These are phyloP conservation scores for Fusarium cicatricum DNA, from an alignment of 2,329 filamentous ascomycete genomes.

Conservation along the genomic window DNA sequence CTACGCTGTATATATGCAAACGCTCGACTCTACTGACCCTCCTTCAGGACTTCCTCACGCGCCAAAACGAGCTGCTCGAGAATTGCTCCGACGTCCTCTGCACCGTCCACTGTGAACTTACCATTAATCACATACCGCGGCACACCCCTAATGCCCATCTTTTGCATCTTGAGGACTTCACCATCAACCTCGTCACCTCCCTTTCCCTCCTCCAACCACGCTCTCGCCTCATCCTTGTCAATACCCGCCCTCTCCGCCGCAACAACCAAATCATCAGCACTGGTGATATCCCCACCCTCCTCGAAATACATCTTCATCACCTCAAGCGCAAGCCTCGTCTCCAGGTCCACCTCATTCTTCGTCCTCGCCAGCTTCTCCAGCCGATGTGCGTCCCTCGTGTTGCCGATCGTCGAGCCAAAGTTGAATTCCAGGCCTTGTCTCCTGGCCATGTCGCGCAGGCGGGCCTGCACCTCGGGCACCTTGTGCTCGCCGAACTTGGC, in stretches of 20 bases:
- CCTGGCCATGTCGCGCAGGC: conserved; percentile 65
- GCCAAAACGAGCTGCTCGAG: conserved; percentile 68
- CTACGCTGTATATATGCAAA: not conserved
- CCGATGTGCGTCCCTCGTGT: conserved; percentile 57
- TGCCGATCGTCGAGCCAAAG: conserved; percentile 61
- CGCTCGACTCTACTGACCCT: not conserved
- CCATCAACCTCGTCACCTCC: conserved; percentile 66
- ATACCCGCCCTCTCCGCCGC: conserved; percentile 65
- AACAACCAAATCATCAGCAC: conserved; percentile 58
- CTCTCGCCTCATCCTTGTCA: conserved; percentile 58
- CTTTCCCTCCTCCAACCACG: conserved; percentile 61
- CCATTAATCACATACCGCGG: conserved; percentile 79
- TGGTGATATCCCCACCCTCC: conserved; percentile 69
- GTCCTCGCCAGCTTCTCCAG: conserved; percentile 73
- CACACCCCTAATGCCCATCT: conserved; percentile 68
- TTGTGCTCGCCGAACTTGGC: conserved; percentile 73
- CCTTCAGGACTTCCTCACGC: conserved; percentile 42
- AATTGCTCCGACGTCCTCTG: conserved; percentile 74
- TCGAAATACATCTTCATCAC: conserved; percentile 75
- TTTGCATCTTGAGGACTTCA: conserved; percentile 62
- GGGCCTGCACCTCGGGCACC: conserved; percentile 63
- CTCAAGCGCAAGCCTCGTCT: conserved; percentile 68
- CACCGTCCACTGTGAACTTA: conserved; percentile 72
- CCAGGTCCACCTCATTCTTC: conserved; percentile 49
- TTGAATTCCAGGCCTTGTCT: conserved; percentile 76